Conservation (phyloP, 2,329 filamentous ascomycete species). For the Blastomyces parvus region DNA sequence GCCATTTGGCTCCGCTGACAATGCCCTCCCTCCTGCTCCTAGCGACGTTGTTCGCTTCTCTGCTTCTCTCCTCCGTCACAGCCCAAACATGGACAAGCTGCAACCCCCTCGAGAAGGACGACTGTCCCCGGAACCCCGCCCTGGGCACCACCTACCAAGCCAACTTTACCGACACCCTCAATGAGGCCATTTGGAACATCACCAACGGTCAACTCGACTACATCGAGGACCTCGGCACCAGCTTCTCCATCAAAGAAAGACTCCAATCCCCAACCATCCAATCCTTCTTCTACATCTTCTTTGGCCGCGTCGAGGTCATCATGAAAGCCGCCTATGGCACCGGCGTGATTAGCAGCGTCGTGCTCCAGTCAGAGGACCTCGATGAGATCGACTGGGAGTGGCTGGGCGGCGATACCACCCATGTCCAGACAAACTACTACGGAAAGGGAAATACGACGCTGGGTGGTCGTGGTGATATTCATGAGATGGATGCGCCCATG, state of each 20-base stretch:
- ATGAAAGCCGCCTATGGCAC: slow-evolving; percentile 78
- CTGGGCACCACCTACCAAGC: slow-evolving; percentile 41
- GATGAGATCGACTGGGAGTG: slow-evolving; percentile 86
- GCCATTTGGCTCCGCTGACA: background rate
- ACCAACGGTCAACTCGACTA: slow-evolving; percentile 57
- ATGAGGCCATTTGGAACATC: slow-evolving; percentile 62
- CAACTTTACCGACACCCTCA: slow-evolving; percentile 43
- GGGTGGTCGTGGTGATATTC: slow-evolving; percentile 78
- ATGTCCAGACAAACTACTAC: slow-evolving; percentile 82
- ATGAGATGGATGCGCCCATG: slow-evolving; percentile 52
- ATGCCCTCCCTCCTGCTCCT: slow-evolving; percentile 19
- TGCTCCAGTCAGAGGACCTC: slow-evolving; percentile 83
- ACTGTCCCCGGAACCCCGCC: slow-evolving; percentile 63
- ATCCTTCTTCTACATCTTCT: slow-evolving; percentile 97
- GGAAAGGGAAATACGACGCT: slow-evolving; percentile 80
- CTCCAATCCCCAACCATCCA: slow-evolving; percentile 80
- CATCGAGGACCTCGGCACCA: slow-evolving; percentile 56
- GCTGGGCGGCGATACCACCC: slow-evolving; percentile 27
- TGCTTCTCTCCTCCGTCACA: slow-evolving; percentile 21
- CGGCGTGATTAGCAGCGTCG: slow-evolving; percentile 85
- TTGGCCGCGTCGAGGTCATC: slow-evolving; percentile 75
- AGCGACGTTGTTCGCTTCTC: slow-evolving; percentile 22
- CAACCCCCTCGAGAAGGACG: slow-evolving; percentile 63
- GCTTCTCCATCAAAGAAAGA: slow-evolving; percentile 65
- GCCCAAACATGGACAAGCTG: slow-evolving; percentile 72